A percentile compares a stretch with the other conserved stretches of the same genome.
phyloP scores from a whole-genome alignment of 2,329 filamentous ascomycete genomes.

The Hypocreales sp. region DNA sequence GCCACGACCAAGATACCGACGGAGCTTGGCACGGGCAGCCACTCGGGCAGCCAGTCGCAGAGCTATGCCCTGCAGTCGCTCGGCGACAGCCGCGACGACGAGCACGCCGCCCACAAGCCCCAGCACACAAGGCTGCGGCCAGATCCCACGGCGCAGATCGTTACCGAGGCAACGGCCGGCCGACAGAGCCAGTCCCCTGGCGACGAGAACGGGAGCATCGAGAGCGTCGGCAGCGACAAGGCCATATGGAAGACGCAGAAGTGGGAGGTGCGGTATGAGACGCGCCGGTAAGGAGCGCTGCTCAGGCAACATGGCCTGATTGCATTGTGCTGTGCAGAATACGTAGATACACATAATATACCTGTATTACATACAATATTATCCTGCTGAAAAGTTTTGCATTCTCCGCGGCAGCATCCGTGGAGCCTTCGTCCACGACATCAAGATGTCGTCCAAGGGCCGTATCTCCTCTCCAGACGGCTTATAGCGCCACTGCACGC shows the following conservation, averaged over 20 bases:
- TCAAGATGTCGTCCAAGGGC: no score
- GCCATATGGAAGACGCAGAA: conserved; percentile 4
- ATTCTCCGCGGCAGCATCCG: no score
- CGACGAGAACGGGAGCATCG: conserved; percentile 3
- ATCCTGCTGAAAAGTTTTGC: no score
- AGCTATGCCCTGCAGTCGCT: conserved; percentile 5
- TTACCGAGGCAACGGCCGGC: conserved; percentile 1
- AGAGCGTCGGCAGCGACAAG: conserved; percentile 6
- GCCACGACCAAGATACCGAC: conserved; percentile 6
- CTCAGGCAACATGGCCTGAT: no score
- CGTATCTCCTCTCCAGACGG: no score
- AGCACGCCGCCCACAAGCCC: neutral
- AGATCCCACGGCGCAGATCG: conserved; percentile 1
- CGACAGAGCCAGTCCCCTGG: neutral
- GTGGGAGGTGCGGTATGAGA: conserved; percentile 3
- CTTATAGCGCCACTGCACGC: no score
- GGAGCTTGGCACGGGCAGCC: conserved; percentile 2
- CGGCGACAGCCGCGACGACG: neutral
- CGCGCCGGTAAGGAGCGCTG: neutral
- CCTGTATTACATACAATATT: no score
- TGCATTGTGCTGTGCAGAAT: no score
- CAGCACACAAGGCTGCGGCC: conserved; percentile 1
- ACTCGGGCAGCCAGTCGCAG: neutral
- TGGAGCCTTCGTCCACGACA: no score
- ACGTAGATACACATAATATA: no score